Evolutionary conservation across 305 asterid species (phyloP).

Genomic region (Solanum hybrid): DNA sequence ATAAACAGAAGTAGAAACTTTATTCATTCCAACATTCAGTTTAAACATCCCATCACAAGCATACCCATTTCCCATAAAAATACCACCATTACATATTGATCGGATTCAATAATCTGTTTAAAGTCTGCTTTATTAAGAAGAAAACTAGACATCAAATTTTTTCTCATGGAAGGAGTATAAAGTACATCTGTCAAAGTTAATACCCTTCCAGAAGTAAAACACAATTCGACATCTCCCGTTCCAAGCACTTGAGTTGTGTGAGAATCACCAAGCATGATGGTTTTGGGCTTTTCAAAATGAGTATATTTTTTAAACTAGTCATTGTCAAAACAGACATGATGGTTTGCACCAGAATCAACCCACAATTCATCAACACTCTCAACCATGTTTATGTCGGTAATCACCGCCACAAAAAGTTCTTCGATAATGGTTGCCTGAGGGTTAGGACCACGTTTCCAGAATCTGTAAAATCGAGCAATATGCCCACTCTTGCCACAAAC

Average conservation of each 20-base stretch:
- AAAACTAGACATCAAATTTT: not conserved
- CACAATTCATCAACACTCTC: not conserved
- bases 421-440: not conserved
- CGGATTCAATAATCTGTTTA: not conserved
- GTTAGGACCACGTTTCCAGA: not conserved
- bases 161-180: not conserved
- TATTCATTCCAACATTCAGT: too few relatives aligned
- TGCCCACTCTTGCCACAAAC: too few relatives aligned
- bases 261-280: not conserved
- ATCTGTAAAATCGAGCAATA: too few relatives aligned
- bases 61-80: not conserved
- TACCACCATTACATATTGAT: too few relatives aligned
- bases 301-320: too few relatives aligned
- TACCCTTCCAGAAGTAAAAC: not conserved
- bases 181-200: not conserved
- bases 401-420: too few relatives aligned
- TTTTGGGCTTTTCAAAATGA: too few relatives aligned
- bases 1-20: not conserved
- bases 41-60: not conserved
- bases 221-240: not conserved
- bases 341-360: not conserved
- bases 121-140: not conserved
- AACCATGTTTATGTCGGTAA: not conserved
- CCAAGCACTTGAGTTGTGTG: not conserved
- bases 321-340: not conserved